Base-by-base conservation (phyloP, 2,329 filamentous ascomycete genomes). In the Hyphodiscus sp. region DNA sequence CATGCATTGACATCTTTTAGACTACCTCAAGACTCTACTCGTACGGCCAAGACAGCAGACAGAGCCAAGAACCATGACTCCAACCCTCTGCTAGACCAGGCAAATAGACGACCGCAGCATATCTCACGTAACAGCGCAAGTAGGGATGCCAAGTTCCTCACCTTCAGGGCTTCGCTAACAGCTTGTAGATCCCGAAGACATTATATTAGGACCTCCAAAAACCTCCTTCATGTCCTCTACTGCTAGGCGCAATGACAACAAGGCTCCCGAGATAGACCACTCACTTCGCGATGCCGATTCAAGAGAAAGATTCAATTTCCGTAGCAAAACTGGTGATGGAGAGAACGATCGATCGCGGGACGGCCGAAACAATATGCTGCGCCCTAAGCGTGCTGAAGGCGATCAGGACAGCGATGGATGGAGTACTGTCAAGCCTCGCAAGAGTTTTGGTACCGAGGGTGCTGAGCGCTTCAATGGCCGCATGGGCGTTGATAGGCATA, bases 191-290 rank as follows among this genome's bases (percentile, higher is more conserved):
- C 74, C 81, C 64, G 91, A 95, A 63, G 90, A 95, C 59, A 87
- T 95, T 54, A 80, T 94, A 54, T 86, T 96, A 54, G 91, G 89
- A 15, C 91, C 91, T 19, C 89, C 91, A 1, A 88, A 89, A 69
- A 89, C 83, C 46, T 82, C 83, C 45, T 96, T 96, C 70, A 82
- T 89, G 50, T 95, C 91, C 1, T 80, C 86, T 20, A 88, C 87
- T 54, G 75, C 80, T 30, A 70, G 76, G 50, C 77, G 81, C 59
- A 68, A 63, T 54, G 43, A 57, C 68, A 65, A 54, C 26, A 68
- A 67, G 57, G 56, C 57, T 1, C 69, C 73, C 52, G 75, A 78
- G 54, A 68, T 69, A 20, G 74, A 77, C 54, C 70, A 73, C 20
- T 68, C 71, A 50, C 75, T 77, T 55, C 71, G 76, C 48, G 80